phyloP scores from a whole-genome alignment of 306 rosid species.

The Morella rubra region DNA sequence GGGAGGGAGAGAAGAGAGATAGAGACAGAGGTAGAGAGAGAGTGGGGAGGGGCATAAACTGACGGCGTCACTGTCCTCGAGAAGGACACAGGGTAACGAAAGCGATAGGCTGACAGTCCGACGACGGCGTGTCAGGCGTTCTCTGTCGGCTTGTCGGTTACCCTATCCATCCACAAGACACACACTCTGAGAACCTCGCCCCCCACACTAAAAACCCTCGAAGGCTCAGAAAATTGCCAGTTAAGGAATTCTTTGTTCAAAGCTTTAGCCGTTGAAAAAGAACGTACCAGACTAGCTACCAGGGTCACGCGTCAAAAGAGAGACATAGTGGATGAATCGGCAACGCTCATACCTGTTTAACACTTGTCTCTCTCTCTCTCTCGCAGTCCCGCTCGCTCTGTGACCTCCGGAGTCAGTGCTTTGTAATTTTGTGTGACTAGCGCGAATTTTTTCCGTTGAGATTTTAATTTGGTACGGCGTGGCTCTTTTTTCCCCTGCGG shows the following conservation, averaged over 20 bases:
- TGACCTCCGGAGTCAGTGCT: neutral
- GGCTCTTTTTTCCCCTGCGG: neutral
- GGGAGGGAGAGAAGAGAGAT: neutral
- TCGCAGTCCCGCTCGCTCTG: neutral
- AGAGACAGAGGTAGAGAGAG: conserved; percentile 1
- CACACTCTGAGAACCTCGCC: neutral
- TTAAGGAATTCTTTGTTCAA: neutral
- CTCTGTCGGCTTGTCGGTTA: conserved; percentile 41
- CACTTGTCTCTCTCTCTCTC: neutral
- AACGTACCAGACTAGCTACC: neutral
- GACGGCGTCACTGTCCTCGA: conserved; percentile 39
- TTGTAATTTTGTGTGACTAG: neutral
- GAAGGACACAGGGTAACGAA: neutral
- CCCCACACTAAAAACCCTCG: neutral
- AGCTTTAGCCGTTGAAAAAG: neutral
- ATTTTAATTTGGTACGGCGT: neutral
- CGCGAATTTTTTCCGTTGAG: conserved; percentile 7
- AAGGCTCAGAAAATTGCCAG: neutral
- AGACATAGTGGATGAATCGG: neutral
- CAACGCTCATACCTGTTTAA: neutral
- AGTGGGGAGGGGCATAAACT: conserved; percentile 1
- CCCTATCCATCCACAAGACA: neutral
- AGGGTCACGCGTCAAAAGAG: conserved; percentile 7
- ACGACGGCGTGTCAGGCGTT: conserved; percentile 49
- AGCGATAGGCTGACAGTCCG: conserved; percentile 26